phyloP scores from a whole-genome alignment of 768 basidiomycete genomes.

The Heimioporus sp. region DNA sequence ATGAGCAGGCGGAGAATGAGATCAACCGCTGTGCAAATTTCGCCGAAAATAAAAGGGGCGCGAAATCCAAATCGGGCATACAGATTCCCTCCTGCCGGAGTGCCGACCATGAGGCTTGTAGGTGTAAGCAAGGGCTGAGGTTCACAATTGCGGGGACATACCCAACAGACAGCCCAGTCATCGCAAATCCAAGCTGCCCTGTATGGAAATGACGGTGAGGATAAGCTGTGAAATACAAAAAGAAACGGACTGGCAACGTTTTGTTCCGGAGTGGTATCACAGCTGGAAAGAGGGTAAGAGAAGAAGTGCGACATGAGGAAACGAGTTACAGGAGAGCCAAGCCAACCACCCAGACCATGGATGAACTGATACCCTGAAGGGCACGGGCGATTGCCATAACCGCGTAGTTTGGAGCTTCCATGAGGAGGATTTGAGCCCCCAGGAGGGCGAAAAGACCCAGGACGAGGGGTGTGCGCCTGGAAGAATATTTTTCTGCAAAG shows the following conservation, averaged over 20 bases:
- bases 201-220: not conserved
- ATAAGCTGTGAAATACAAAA: not conserved
- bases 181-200: slow-evolving; percentile 62
- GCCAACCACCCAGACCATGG: slow-evolving; percentile 62
- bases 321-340: slow-evolving; percentile 51
- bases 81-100: slow-evolving; percentile 55
- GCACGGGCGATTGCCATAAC: slow-evolving; percentile 58
- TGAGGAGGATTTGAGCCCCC: slow-evolving; percentile 57
- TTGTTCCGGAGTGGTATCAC: slow-evolving; percentile 51
- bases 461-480: slow-evolving; percentile 48
- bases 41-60: slow-evolving; percentile 56
- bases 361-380: slow-evolving; percentile 59
- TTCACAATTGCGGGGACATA: slow-evolving; percentile 16
- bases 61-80: slow-evolving; percentile 57
- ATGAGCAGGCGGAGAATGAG: slow-evolving; percentile 53
- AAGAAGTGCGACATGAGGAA: not conserved
- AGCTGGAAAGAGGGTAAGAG: slow-evolving; percentile 36
- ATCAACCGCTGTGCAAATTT: slow-evolving; percentile 46
- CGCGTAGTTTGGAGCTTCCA: slow-evolving; percentile 57
- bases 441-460: slow-evolving; percentile 49
- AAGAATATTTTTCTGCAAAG: slow-evolving; percentile 49
- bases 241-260: slow-evolving; percentile 46
- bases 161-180: slow-evolving; percentile 58
- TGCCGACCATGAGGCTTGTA: slow-evolving; percentile 49
- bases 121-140: not conserved